phyloP scores from a whole-genome alignment of 2,329 filamentous ascomycete species.

The Colletotrichum viniferum region DNA sequence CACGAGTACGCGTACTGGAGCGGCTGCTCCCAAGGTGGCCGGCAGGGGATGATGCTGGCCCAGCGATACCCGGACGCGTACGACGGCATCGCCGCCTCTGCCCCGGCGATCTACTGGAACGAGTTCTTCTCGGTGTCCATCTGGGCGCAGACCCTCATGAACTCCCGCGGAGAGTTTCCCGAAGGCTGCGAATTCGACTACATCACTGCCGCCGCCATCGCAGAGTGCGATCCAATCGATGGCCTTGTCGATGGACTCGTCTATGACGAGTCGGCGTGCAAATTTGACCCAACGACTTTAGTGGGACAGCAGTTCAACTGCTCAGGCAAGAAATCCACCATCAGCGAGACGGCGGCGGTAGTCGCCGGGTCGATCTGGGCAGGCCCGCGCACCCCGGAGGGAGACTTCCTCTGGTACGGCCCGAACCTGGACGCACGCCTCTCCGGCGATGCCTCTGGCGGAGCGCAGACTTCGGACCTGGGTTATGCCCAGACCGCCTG shows the following conservation, averaged over 20 bases:
- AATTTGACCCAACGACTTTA: slow-evolving; percentile 27
- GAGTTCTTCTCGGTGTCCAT: neutral
- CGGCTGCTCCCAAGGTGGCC: slow-evolving; percentile 57
- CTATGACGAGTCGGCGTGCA: neutral
- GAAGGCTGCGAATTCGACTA: slow-evolving; percentile 26
- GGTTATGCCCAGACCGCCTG: neutral
- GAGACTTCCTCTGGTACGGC: neutral
- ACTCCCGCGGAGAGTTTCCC: neutral
- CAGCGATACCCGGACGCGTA: slow-evolving; percentile 53
- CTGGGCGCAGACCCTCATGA: neutral
- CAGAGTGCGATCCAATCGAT: slow-evolving; percentile 28
- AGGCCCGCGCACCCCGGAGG: neutral
- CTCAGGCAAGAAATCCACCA: neutral
- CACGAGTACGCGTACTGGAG: slow-evolving; percentile 47
- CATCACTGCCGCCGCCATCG: slow-evolving; percentile 37
- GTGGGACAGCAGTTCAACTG: slow-evolving; percentile 20
- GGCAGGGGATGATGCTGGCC: slow-evolving; percentile 52
- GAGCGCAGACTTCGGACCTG: neutral
- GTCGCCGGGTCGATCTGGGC: neutral
- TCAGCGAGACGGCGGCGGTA: neutral
- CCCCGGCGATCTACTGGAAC: slow-evolving; percentile 26
- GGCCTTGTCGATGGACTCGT: slow-evolving; percentile 27
- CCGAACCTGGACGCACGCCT: neutral
- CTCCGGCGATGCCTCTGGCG: neutral
- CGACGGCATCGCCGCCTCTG: slow-evolving; percentile 40